Percentiles rank a stretch among this genome's conserved stretches.
phyloP scores from a whole-genome alignment of 129 eudicot genomes.

The Arctium lappa region DNA sequence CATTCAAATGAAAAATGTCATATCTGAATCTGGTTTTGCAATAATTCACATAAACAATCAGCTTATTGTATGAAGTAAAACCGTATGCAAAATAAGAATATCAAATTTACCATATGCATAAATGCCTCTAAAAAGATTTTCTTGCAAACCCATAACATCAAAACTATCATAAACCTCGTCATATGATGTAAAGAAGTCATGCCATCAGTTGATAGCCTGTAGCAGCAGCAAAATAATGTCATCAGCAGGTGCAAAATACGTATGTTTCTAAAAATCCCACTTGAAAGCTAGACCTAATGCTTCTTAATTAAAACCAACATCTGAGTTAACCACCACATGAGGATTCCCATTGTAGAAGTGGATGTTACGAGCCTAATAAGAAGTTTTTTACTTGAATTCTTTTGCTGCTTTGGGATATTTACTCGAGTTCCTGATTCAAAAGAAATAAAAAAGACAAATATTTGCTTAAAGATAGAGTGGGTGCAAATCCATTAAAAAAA shows the following conservation, averaged over 20 bases:
- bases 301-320: not conserved
- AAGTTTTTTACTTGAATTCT: constrained; percentile 36
- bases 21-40: not conserved
- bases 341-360: constrained; percentile 34
- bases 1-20: not conserved
- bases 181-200: constrained; percentile 55
- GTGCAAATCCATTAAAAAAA: too few relatives aligned
- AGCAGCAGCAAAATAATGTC: not conserved
- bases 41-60: not conserved
- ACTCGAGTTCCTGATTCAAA: constrained; percentile 25
- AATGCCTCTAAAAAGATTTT: constrained; percentile 61
- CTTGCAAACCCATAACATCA: constrained; percentile 57
- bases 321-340: not conserved
- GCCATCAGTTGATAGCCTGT: constrained; percentile 50
- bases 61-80: not conserved
- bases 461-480: too few relatives aligned
- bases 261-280: not conserved
- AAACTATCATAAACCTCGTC: constrained; percentile 61
- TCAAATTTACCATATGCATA: constrained; percentile 48
- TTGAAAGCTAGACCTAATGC: not conserved
- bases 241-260: not conserved
- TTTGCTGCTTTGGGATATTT: constrained; percentile 18
- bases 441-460: not conserved
- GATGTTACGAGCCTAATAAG: constrained; percentile 43
- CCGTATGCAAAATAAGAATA: not conserved